Conservation (phyloP, 345 rosid species). For the Brassica juncea region DNA sequence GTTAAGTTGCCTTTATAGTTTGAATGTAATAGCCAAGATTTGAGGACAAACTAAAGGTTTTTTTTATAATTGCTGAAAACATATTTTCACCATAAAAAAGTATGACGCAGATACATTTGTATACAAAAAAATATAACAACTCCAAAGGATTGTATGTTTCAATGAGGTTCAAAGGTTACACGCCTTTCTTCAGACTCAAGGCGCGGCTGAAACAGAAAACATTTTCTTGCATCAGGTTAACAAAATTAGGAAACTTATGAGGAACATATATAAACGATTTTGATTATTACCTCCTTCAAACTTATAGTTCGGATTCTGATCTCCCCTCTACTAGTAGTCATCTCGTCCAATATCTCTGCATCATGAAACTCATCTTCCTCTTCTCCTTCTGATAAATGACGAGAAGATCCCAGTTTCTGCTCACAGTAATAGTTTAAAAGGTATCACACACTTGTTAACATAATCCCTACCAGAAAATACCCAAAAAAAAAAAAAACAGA, state of each 20-base stretch:
- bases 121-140: not conserved
- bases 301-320: constrained; percentile 59
- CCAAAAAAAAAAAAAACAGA: not conserved
- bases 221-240: not conserved
- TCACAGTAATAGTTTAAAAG: not conserved
- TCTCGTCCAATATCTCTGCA: constrained; percentile 71
- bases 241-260: not conserved
- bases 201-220: constrained; percentile 17
- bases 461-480: not conserved
- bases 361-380: constrained; percentile 44
- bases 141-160: not conserved
- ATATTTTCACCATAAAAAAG: not conserved
- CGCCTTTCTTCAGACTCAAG: constrained; percentile 25
- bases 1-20: not conserved
- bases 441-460: constrained; percentile 2
- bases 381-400: constrained; percentile 41
- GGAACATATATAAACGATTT: not conserved
- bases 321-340: constrained; percentile 86
- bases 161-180: constrained; percentile 27
- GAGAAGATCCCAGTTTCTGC: constrained; percentile 42
- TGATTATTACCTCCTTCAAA: constrained; percentile 47
- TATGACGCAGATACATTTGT: constrained; percentile 1
- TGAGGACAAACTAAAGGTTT: not conserved
- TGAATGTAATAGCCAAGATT: not conserved
- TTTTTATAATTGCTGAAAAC: not conserved